These are phyloP conservation scores for Sugiyamaella japonica DNA, from an alignment of 1,139 yeast species.

Conservation along the genomic window DNA sequence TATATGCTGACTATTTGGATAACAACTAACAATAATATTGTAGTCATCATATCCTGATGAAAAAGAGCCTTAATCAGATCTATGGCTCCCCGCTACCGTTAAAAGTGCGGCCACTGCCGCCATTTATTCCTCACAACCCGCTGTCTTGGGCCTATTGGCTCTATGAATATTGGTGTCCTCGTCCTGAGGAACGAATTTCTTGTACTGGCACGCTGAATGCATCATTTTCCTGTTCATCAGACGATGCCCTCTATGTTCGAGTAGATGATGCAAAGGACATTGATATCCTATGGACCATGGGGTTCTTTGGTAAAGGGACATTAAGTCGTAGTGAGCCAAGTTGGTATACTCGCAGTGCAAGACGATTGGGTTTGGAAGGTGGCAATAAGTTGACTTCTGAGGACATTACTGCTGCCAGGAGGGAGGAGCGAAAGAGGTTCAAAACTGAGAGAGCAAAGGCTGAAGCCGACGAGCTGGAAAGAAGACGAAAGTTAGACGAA, in stretches of 20 bases:
- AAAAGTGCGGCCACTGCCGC: slow-evolving; percentile 42
- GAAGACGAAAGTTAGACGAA: slow-evolving; percentile 30
- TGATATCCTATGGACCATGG: slow-evolving; percentile 72
- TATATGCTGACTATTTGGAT: too few species aligned
- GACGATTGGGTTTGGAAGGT: slow-evolving; percentile 49
- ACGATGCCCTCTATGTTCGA: slow-evolving; percentile 44
- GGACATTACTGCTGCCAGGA: slow-evolving; percentile 70
- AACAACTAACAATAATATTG: slow-evolving; percentile 1
- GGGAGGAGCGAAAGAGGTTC: slow-evolving; percentile 71
- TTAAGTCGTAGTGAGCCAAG: slow-evolving; percentile 91
- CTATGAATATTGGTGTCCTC: slow-evolving; percentile 36
- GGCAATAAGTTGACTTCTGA: slow-evolving; percentile 51
- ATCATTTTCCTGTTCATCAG: slow-evolving; percentile 29
- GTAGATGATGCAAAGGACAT: slow-evolving; percentile 49
- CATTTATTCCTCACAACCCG: slow-evolving; percentile 41
- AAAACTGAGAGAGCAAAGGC: slow-evolving; percentile 53
- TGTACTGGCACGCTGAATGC: slow-evolving; percentile 21
- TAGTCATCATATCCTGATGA: slow-evolving; percentile 12
- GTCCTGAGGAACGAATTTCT: slow-evolving; percentile 42
- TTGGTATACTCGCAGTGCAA: slow-evolving; percentile 68
- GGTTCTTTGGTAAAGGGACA: slow-evolving; percentile 93
- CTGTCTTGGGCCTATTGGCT: slow-evolving; percentile 39
- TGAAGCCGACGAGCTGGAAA: slow-evolving; percentile 39
- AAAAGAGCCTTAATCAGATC: slow-evolving; percentile 40
- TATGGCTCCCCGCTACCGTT: slow-evolving; percentile 51